Conservation (phyloP, 352 stramenopile genomes). For the Globisporangium paroecandrum region DNA sequence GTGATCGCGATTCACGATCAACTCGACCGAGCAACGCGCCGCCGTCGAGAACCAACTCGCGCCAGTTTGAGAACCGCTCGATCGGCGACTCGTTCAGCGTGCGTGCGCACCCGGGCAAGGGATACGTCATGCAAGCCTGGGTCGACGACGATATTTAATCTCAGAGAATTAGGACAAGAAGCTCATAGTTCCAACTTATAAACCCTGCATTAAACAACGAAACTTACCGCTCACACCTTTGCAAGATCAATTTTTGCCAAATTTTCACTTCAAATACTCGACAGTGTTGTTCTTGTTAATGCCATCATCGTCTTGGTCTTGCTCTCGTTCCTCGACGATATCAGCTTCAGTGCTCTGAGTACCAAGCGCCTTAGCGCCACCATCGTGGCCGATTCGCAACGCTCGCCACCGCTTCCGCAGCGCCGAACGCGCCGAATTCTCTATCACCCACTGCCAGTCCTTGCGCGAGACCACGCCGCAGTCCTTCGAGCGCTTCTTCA, state of each 20-base stretch:
- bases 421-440: conserved; percentile 46
- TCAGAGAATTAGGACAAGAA: not conserved
- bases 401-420: conserved; percentile 53
- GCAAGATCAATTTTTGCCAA: not conserved
- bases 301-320: not conserved
- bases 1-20: conserved; percentile 1
- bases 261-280: not conserved
- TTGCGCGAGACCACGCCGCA: conserved; percentile 49
- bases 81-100: conserved; percentile 14
- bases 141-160: conserved; percentile 45
- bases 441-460: conserved; percentile 64
- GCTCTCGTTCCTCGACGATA: not conserved
- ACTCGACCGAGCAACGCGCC: not conserved
- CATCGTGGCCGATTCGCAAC: conserved; percentile 19
- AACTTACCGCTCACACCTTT: no score
- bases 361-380: not conserved
- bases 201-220: not conserved
- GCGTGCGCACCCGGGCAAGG: conserved; percentile 30
- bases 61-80: conserved; percentile 14
- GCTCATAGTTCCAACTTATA: not conserved
- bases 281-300: not conserved
- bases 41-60: conserved; percentile 12
- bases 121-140: conserved; percentile 70
- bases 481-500: conserved; percentile 47
- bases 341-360: not conserved